Evolutionary conservation across 2,329 filamentous ascomycete genomes (phyloP).

Genomic region (Alternaria infectoria): DNA sequence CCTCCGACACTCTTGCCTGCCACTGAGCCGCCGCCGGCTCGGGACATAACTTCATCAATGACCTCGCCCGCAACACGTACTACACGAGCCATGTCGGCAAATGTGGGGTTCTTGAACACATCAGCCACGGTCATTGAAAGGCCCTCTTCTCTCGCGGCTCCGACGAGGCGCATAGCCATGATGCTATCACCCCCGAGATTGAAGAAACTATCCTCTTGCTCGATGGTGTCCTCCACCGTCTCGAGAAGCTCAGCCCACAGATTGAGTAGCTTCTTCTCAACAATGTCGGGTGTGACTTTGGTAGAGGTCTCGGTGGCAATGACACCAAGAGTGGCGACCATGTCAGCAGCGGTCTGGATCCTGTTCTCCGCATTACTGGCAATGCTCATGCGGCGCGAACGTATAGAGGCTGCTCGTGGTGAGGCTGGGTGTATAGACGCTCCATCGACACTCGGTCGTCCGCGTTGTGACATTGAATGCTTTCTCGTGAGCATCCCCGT

Average conservation of each 20-base stretch:
- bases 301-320: slow-evolving; percentile 39
- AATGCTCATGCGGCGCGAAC: slow-evolving; percentile 36
- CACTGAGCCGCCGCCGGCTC: slow-evolving; percentile 30
- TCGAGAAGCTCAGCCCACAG: slow-evolving; percentile 43
- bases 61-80: slow-evolving; percentile 44
- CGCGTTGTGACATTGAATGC: slow-evolving; percentile 34
- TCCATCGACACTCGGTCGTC: slow-evolving; percentile 31
- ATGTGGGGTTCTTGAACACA: slow-evolving; percentile 44
- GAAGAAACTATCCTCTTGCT: slow-evolving; percentile 43
- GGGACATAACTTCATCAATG: slow-evolving; percentile 44
- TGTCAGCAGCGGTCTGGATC: slow-evolving; percentile 41
- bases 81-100: slow-evolving; percentile 42
- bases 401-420: slow-evolving; percentile 19
- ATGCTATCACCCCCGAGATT: slow-evolving; percentile 43
- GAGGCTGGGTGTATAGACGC: slow-evolving; percentile 19
- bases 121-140: slow-evolving; percentile 45
- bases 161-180: slow-evolving; percentile 44
- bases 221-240: slow-evolving; percentile 43
- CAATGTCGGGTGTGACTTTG: slow-evolving; percentile 37
- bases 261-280: slow-evolving; percentile 41
- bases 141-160: slow-evolving; percentile 41
- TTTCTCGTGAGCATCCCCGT: slow-evolving; percentile 33
- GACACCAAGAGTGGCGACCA: slow-evolving; percentile 41
- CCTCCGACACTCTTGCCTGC: slow-evolving; percentile 21
- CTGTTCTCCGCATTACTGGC: slow-evolving; percentile 39